These are phyloP conservation scores for Zygosaccharomyces gambellarensis DNA, from an alignment of 805 yeast genomes.

Conservation along the genomic window DNA sequence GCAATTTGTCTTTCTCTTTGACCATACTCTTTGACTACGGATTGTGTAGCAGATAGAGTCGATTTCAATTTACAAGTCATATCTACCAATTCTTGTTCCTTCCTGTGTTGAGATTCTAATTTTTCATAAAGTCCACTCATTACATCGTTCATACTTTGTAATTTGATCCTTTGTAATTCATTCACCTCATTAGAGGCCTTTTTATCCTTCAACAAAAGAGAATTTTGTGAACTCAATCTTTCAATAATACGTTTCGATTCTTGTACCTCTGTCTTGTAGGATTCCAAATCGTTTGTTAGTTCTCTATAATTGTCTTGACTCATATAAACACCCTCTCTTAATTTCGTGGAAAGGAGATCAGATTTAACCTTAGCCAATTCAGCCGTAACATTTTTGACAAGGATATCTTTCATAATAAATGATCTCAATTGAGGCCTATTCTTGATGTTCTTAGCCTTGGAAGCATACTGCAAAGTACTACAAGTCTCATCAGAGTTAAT, in stretches of 20 bases:
- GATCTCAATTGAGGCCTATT: slow-evolving; percentile 65
- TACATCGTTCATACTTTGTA: slow-evolving; percentile 23
- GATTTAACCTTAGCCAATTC: slow-evolving; percentile 47
- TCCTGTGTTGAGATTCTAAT: slow-evolving; percentile 25
- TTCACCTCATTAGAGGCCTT: slow-evolving; percentile 25
- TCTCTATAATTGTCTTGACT: slow-evolving; percentile 55
- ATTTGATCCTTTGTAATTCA: slow-evolving; percentile 27
- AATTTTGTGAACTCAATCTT: slow-evolving; percentile 37
- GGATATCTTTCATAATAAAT: slow-evolving; percentile 49
- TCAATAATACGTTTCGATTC: slow-evolving; percentile 44
- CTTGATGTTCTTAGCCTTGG: slow-evolving; percentile 73
- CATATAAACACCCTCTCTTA: slow-evolving; percentile 62
- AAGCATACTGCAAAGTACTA: slow-evolving; percentile 83
- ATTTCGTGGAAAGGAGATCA: slow-evolving; percentile 59
- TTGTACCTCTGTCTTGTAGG: slow-evolving; percentile 45
- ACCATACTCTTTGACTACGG: slow-evolving; percentile 19
- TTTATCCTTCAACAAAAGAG: slow-evolving; percentile 29
- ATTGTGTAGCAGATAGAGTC: slow-evolving; percentile 20
- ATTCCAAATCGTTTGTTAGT: slow-evolving; percentile 45
- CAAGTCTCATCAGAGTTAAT: slow-evolving; percentile 74
- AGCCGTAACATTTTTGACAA: slow-evolving; percentile 44
- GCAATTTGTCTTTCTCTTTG: slow-evolving; percentile 20
- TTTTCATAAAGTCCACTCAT: slow-evolving; percentile 26
- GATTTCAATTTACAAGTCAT: slow-evolving; percentile 21
- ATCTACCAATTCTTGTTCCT: slow-evolving; percentile 26